Conservation (phyloP, 2,329 filamentous ascomycete species). For the Sarocladium brachiariae region DNA sequence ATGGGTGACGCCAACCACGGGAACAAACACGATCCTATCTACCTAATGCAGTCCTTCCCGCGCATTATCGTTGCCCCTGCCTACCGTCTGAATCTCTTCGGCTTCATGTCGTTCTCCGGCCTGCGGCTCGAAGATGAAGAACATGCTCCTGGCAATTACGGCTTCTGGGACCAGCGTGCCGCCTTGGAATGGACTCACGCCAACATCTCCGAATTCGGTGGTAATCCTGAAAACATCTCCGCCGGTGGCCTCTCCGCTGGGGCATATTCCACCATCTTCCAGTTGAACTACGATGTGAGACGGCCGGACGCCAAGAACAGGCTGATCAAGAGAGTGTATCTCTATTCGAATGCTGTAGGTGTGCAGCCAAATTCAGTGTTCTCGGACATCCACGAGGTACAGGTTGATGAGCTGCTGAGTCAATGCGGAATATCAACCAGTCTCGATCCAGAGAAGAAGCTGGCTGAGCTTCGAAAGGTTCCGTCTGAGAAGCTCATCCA, state of each 20-base stretch:
- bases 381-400: neutral
- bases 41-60: neutral
- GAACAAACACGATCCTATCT: neutral
- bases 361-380: neutral
- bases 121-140: neutral
- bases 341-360: neutral
- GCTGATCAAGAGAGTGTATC: slow-evolving; percentile 1
- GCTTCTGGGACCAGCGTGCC: slow-evolving; percentile 8
- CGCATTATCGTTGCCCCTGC: slow-evolving; percentile 1
- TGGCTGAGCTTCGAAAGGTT: neutral
- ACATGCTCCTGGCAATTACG: slow-evolving; percentile 4
- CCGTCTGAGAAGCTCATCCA: neutral
- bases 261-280: slow-evolving; percentile 34
- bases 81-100: neutral
- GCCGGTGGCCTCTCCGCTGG: slow-evolving; percentile 34
- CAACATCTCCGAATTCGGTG: slow-evolving; percentile 4
- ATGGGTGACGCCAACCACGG: neutral
- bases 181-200: slow-evolving; percentile 1
- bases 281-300: neutral
- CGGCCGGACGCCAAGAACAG: neutral
- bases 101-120: neutral
- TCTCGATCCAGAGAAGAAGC: neutral
- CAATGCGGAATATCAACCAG: neutral
- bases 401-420: neutral
- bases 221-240: slow-evolving; percentile 26